Percentiles rank a stretch among this genome's conserved stretches.
Conservation (phyloP, 331 rosid species). For the Malus hybrid region DNA sequence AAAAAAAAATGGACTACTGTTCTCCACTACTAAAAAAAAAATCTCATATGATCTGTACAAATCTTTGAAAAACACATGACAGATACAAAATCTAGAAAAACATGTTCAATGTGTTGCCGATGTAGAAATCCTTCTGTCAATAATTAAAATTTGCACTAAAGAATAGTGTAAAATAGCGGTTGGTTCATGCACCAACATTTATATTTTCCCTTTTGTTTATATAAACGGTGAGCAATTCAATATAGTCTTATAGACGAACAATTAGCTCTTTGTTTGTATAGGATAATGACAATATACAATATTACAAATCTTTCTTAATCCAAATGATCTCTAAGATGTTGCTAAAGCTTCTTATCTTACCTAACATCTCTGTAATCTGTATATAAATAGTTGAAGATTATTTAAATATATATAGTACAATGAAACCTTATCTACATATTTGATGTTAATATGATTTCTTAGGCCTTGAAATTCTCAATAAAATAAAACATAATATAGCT, state of each 20-base stretch:
- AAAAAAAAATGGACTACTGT: too few species aligned
- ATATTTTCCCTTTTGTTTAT: too few species aligned
- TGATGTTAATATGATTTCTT: conserved; percentile 23
- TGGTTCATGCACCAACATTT: background rate
- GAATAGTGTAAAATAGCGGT: background rate
- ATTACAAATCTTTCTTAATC: background rate
- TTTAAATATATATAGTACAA: conserved; percentile 14
- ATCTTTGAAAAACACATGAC: too few species aligned
- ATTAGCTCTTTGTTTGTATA: too few species aligned
- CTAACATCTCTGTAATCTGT: conserved; percentile 9
- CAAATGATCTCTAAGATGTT: background rate
- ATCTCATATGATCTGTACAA: too few species aligned
- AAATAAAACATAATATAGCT: background rate
- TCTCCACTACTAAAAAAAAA: too few species aligned
- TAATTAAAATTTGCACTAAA: background rate
- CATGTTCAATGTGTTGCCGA: background rate
- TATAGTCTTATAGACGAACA: too few species aligned
- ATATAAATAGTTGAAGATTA: background rate
- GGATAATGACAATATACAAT: too few species aligned
- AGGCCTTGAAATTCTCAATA: conserved; percentile 5
- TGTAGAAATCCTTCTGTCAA: background rate
- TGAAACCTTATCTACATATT: conserved; percentile 4
- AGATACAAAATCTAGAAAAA: too few species aligned
- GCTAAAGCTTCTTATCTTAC: background rate
- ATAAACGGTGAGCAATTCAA: too few species aligned